Base-by-base conservation (phyloP, 23 red algal species). In the Gracilariopsis chorda region DNA sequence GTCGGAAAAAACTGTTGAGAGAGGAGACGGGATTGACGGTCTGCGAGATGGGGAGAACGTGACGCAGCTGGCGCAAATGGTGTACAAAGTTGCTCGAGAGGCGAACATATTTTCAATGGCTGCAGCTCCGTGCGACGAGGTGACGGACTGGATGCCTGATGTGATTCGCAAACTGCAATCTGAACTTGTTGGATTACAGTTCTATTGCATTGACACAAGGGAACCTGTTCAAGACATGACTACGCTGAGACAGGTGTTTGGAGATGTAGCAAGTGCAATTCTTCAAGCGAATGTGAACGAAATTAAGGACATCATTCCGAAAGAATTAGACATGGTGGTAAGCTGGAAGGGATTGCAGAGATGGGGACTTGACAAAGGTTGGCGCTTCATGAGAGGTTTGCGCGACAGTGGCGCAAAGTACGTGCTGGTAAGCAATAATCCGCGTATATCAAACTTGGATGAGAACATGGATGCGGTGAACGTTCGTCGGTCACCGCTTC, bases 31-130 rank as follows among this genome's bases (percentile, higher is more conserved):
- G 7, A 42, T 73, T 2, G 42, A 73, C 47, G 67, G 3, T 2
- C 39, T 73, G 4, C 30, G 67, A 46, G 20, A 80, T 8, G 80
- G 80, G 44, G 83, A 94, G 37, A 94, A 94, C 75, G 81, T 84
- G 73, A 94, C 83, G 13, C 92, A 87, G 37, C 74, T 94, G 7
- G 77, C 92, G 27, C 49, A 62, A 4, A 94, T 94, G 92, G 72
- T 94, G 5, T 94, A 94, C 59, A 88, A 89, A 72, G 21, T 94
- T 21, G 82, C 63, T 9, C 70, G 68, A 39, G 45, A 49, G 27
- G 82, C 79, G 40, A 51, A 58, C 12, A 61, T 94, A 7, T 49
- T 59, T 24, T 72, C 73, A 1, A 25, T 94, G 7, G 84, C 84
- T 14, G 82, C 60, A 11, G 77, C 68, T 1, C 92, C 92, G 1